phyloP scores from a whole-genome alignment of 108 stramenopile species.

The Asterionellopsis glacialis region DNA sequence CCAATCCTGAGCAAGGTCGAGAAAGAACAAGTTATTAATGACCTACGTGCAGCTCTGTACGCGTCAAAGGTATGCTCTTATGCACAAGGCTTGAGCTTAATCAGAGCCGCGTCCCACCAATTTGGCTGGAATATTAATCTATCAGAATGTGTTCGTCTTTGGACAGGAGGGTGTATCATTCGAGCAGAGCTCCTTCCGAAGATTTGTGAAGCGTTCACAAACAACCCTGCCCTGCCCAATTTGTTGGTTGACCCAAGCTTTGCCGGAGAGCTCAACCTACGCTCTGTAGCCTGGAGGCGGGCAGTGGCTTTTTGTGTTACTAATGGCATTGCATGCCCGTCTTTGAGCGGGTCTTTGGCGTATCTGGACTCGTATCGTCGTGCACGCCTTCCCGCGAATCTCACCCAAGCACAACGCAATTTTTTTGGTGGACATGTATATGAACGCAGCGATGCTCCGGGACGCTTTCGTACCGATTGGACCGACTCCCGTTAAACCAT shows the following conservation, averaged over 20 bases:
- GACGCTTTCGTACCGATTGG: slow-evolving; percentile 59
- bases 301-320: slow-evolving; percentile 80
- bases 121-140: slow-evolving; percentile 83
- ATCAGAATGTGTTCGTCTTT: slow-evolving; percentile 80
- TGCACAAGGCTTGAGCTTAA: slow-evolving; percentile 89
- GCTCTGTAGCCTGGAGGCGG: slow-evolving; percentile 78
- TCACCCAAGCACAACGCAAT: slow-evolving; percentile 92
- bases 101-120: slow-evolving; percentile 72
- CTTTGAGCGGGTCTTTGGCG: slow-evolving; percentile 78
- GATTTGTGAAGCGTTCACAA: slow-evolving; percentile 68
- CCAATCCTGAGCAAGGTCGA: slow-evolving; percentile 63
- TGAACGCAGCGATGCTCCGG: slow-evolving; percentile 53
- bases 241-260: slow-evolving; percentile 81
- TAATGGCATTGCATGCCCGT: slow-evolving; percentile 77
- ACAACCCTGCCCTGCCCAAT: slow-evolving; percentile 54
- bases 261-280: slow-evolving; percentile 46
- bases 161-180: slow-evolving; percentile 95
- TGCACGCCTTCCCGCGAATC: slow-evolving; percentile 68
- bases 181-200: slow-evolving; percentile 74
- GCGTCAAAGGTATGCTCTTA: slow-evolving; percentile 88
- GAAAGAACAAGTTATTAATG: slow-evolving; percentile 76
- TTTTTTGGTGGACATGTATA: slow-evolving; percentile 96
- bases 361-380: slow-evolving; percentile 90
- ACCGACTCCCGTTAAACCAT: slow-evolving; percentile 63
- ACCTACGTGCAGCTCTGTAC: slow-evolving; percentile 82